Percentiles rank a stretch among this genome's conserved stretches.
These are phyloP conservation scores for Microdochium bolleyi DNA, from an alignment of 2,329 filamentous ascomycete genomes.

Conservation along the genomic window DNA sequence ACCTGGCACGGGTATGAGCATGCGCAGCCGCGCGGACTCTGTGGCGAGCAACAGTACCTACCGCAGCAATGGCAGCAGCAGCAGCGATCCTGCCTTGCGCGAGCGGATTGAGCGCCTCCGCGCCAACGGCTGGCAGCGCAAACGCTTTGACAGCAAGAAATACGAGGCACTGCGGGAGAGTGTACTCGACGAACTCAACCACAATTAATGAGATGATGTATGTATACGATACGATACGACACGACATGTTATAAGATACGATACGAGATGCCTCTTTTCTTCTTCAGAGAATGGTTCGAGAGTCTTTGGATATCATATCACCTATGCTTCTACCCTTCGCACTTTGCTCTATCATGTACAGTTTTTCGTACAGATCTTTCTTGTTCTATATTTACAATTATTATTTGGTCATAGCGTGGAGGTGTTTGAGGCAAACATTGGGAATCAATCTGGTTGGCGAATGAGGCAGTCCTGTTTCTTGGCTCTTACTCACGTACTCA, in stretches of 20 bases:
- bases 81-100: slow-evolving; percentile 18
- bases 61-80: neutral
- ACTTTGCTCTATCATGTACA: too few relatives aligned
- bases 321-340: neutral
- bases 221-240: neutral
- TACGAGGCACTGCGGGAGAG: slow-evolving; percentile 45
- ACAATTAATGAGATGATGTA: slow-evolving; percentile 1
- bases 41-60: neutral
- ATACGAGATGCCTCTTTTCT: neutral
- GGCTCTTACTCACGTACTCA: too few relatives aligned
- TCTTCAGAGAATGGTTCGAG: neutral
- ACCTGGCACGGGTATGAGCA: neutral
- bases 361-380: too few relatives aligned
- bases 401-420: too few relatives aligned
- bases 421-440: too few relatives aligned
- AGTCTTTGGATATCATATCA: neutral
- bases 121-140: slow-evolving; percentile 45
- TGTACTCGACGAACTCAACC: slow-evolving; percentile 41
- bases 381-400: too few relatives aligned
- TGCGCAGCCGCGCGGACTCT: neutral
- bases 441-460: too few relatives aligned
- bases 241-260: neutral
- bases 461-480: too few relatives aligned
- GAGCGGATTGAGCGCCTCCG: slow-evolving; percentile 47
- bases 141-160: slow-evolving; percentile 43